Conservation (phyloP, 139 green algal species). For the Haematococcus sp. region DNA sequence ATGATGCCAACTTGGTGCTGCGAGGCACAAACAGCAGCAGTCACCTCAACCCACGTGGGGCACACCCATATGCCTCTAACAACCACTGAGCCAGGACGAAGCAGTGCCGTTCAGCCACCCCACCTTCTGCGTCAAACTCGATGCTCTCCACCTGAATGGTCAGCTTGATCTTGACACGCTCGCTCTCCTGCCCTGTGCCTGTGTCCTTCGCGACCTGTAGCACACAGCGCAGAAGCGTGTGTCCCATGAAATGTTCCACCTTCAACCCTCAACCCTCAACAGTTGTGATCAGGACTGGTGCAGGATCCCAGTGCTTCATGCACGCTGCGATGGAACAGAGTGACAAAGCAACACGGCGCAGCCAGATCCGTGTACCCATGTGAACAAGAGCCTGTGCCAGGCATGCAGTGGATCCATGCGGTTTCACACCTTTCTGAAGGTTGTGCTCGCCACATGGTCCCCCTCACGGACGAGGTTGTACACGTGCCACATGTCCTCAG, state of each 20-base stretch:
- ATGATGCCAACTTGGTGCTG: neutral
- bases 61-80: neutral
- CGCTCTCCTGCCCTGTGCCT: slow-evolving; percentile 58
- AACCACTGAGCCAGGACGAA: too few species aligned
- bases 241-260: too few species aligned
- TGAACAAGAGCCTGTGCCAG: too few species aligned
- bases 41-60: neutral
- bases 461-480: slow-evolving; percentile 84
- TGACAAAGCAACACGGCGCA: too few species aligned
- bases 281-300: slow-evolving; percentile 27
- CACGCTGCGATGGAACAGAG: too few species aligned
- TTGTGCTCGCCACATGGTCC: slow-evolving; percentile 73
- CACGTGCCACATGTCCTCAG: slow-evolving; percentile 92
- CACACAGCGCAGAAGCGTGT: too few species aligned
- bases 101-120: neutral
- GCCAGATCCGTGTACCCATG: too few species aligned
- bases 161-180: slow-evolving; percentile 83
- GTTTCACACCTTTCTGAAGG: slow-evolving; percentile 70
- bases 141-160: slow-evolving; percentile 72
- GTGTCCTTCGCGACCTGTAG: slow-evolving; percentile 26
- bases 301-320: slow-evolving; percentile 32
- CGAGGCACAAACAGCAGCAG: neutral
- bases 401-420: too few species aligned
- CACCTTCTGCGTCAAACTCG: slow-evolving; percentile 86
- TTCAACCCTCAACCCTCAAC: too few species aligned